A percentile compares a stretch with the other conserved stretches of the same genome.
Conservation (phyloP, 345 rosid species). For the Ricinus communis region DNA sequence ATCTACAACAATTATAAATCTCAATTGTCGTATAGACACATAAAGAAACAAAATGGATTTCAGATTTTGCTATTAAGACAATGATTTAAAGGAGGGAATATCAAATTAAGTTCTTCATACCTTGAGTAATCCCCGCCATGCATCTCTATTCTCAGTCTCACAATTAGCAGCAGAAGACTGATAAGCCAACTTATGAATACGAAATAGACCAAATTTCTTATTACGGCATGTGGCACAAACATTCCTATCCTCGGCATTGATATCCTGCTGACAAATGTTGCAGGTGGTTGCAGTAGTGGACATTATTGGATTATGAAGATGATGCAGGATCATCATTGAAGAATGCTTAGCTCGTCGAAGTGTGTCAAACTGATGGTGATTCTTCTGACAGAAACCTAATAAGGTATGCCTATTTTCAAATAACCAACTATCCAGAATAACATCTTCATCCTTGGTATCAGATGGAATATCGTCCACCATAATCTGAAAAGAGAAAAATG, state of each 20-base stretch:
- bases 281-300: slow-evolving; percentile 25
- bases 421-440: slow-evolving; percentile 30
- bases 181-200: slow-evolving; percentile 27
- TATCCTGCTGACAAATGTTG: slow-evolving; percentile 40
- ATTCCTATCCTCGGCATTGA: slow-evolving; percentile 10
- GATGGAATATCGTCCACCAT: slow-evolving; percentile 38
- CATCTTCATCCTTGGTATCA: slow-evolving; percentile 53
- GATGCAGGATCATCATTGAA: slow-evolving; percentile 72
- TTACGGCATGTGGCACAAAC: slow-evolving; percentile 47
- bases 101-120: slow-evolving; percentile 3
- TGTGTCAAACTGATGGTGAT: slow-evolving; percentile 57
- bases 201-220: slow-evolving; percentile 19
- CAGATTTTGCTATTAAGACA: neutral
- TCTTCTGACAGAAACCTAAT: slow-evolving; percentile 50
- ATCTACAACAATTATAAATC: neutral
- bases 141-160: slow-evolving; percentile 5
- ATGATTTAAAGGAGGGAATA: neutral
- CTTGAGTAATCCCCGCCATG: neutral
- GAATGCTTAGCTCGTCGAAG: slow-evolving; percentile 76
- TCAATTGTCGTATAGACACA: neutral
- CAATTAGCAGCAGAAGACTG: slow-evolving; percentile 16
- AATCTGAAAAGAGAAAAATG: slow-evolving; percentile 32
- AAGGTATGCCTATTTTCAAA: slow-evolving; percentile 59
- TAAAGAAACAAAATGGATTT: neutral
- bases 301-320: slow-evolving; percentile 37